These are phyloP conservation scores for Pythium rhizo-oryzae DNA, from an alignment of 352 stramenopile genomes.

Conservation along the genomic window DNA sequence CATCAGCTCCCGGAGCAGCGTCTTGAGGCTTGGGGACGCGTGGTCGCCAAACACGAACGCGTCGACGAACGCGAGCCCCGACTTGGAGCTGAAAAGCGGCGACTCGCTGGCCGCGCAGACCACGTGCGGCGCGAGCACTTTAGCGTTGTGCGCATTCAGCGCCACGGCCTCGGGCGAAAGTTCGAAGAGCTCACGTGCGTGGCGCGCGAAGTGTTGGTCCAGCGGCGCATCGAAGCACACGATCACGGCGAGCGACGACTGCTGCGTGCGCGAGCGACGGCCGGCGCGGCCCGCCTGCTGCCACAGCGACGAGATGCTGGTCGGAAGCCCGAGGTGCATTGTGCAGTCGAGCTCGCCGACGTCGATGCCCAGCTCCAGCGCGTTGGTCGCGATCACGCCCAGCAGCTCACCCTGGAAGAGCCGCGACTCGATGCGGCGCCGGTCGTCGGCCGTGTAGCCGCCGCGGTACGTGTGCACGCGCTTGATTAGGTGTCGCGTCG, in stretches of 20 bases:
- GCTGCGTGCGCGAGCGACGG: constrained; percentile 57
- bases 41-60: constrained; percentile 52
- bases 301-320: constrained; percentile 93
- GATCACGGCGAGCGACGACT: constrained; percentile 93
- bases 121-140: constrained; percentile 92
- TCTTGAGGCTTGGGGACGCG: not conserved
- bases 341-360: constrained; percentile 95
- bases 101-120: constrained; percentile 94
- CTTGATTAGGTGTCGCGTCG: constrained; percentile 53
- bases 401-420: constrained; percentile 95
- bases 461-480: constrained; percentile 94
- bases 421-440: constrained; percentile 93
- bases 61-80: constrained; percentile 64
- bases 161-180: constrained; percentile 74
- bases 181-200: constrained; percentile 70
- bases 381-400: constrained; percentile 96
- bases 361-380: constrained; percentile 98
- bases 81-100: constrained; percentile 78
- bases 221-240: constrained; percentile 95
- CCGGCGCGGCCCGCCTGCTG: constrained; percentile 97
- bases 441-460: constrained; percentile 93
- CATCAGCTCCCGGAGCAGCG: constrained; percentile 10
- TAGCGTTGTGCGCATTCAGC: constrained; percentile 86
- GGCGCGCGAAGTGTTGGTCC: constrained; percentile 91
- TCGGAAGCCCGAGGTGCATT: constrained; percentile 95